Evolutionary conservation across 148 eudicot genomes (phyloP).

Genomic region (Pouteria glomerata): DNA sequence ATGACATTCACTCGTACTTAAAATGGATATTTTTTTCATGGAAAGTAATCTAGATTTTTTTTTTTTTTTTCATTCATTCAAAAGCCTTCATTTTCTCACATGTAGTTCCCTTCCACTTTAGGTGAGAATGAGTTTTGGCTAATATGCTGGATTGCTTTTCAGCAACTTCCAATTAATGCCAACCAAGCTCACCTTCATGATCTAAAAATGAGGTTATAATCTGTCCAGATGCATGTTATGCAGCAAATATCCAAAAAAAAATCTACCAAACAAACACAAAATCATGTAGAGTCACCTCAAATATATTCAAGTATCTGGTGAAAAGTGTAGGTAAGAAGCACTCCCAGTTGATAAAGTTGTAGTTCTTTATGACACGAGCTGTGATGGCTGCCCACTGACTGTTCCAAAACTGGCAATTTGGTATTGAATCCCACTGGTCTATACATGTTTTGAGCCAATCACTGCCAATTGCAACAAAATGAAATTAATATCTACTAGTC

Average conservation of each 20-base stretch:
- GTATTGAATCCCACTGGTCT: slow-evolving; percentile 71
- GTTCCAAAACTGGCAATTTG: slow-evolving; percentile 95
- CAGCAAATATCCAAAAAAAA: background rate
- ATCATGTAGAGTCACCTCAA: slow-evolving; percentile 55
- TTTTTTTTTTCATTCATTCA: no score
- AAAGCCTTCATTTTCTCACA: no score
- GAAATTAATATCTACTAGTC: slow-evolving; percentile 13
- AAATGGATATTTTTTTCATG: no score
- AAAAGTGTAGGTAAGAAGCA: slow-evolving; percentile 66
- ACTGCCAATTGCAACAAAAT: slow-evolving; percentile 38
- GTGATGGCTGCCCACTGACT: slow-evolving; percentile 92
- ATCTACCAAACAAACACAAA: background rate
- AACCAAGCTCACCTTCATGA: background rate
- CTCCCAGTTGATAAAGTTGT: slow-evolving; percentile 63
- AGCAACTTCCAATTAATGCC: background rate
- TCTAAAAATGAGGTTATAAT: background rate
- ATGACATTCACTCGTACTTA: no score
- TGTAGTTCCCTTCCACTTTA: no score
- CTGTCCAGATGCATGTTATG: slow-evolving; percentile 4
- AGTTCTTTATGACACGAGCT: slow-evolving; percentile 91
- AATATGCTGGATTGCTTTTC: background rate
- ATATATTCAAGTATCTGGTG: slow-evolving; percentile 80
- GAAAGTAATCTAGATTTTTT: no score
- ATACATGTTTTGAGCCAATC: slow-evolving; percentile 58
- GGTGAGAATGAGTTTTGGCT: background rate